Evolutionary conservation across 805 yeast genomes (phyloP).

Genomic region (Ogataea sp.): DNA sequence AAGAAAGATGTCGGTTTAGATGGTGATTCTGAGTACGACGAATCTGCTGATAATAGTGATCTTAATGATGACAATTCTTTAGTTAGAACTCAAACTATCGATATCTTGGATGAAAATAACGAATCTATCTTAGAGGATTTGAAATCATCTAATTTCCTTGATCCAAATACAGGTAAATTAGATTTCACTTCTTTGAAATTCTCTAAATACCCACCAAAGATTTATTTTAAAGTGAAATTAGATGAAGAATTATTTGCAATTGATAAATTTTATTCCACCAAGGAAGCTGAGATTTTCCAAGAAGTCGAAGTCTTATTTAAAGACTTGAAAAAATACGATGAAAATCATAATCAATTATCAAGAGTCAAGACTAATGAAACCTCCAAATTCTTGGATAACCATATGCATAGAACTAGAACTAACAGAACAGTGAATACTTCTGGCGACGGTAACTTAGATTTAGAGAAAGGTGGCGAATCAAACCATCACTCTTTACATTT

Average conservation of each 20-base stretch:
- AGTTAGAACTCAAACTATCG: neutral
- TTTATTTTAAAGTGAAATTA: conserved; percentile 38
- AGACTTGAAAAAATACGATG: conserved; percentile 35
- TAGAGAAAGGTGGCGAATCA: neutral
- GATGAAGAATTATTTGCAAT: conserved; percentile 42
- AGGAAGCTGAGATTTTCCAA: conserved; percentile 36
- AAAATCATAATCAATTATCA: conserved; percentile 13
- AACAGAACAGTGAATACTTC: neutral
- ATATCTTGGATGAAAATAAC: neutral
- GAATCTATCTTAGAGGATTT: neutral
- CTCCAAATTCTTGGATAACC: conserved; percentile 12
- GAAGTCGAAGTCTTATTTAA: conserved; percentile 37
- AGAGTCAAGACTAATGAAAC: conserved; percentile 16
- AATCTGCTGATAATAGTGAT: neutral
- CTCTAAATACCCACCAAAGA: conserved; percentile 17
- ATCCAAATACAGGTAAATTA: neutral
- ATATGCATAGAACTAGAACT: conserved; percentile 5
- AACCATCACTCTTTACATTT: conserved; percentile 10
- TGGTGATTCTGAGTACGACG: neutral
- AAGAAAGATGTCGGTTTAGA: conserved; percentile 1
- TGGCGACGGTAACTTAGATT: neutral
- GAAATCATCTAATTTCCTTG: neutral
- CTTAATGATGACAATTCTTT: conserved; percentile 3
- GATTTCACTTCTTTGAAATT: conserved; percentile 1
- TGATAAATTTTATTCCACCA: conserved; percentile 40